Conservation (phyloP, 495 filamentous ascomycete species). For the Xylaria castorea region DNA sequence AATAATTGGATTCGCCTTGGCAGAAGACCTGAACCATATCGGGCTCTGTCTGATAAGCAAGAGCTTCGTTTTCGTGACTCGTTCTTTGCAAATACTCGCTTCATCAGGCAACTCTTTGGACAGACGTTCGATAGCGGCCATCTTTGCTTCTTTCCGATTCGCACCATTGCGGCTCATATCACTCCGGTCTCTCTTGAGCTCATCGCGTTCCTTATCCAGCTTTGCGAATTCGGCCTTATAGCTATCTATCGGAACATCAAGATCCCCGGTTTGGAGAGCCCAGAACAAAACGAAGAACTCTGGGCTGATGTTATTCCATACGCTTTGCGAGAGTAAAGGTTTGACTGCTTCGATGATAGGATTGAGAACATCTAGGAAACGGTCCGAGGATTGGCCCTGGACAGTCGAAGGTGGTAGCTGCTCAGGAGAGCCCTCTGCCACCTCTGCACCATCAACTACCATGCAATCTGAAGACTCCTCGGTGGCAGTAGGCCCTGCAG, state of each 20-base stretch:
- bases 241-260: conserved; percentile 72
- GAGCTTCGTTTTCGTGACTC: conserved; percentile 66
- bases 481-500: conserved; percentile 24
- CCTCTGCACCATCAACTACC: conserved; percentile 42
- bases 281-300: conserved; percentile 93
- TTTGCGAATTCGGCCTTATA: conserved; percentile 75
- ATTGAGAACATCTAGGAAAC: conserved; percentile 77
- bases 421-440: conserved; percentile 35
- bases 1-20: conserved; percentile 71
- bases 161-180: conserved; percentile 70
- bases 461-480: conserved; percentile 48
- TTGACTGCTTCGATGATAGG: conserved; percentile 74
- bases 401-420: conserved; percentile 30
- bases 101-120: conserved; percentile 72
- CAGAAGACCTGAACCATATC: conserved; percentile 68
- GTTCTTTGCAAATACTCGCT: conserved; percentile 68
- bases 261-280: conserved; percentile 82
- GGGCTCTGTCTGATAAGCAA: conserved; percentile 69
- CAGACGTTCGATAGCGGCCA: conserved; percentile 64
- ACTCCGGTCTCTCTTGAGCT: conserved; percentile 71
- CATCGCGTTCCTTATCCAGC: conserved; percentile 64
- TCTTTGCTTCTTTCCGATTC: conserved; percentile 68
- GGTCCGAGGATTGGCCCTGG: conserved; percentile 50
- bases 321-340: conserved; percentile 63
- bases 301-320: conserved; percentile 71